These are phyloP conservation scores for Leishmania arabica DNA, from an alignment of 208 protist genomes.

Conservation along the genomic window DNA sequence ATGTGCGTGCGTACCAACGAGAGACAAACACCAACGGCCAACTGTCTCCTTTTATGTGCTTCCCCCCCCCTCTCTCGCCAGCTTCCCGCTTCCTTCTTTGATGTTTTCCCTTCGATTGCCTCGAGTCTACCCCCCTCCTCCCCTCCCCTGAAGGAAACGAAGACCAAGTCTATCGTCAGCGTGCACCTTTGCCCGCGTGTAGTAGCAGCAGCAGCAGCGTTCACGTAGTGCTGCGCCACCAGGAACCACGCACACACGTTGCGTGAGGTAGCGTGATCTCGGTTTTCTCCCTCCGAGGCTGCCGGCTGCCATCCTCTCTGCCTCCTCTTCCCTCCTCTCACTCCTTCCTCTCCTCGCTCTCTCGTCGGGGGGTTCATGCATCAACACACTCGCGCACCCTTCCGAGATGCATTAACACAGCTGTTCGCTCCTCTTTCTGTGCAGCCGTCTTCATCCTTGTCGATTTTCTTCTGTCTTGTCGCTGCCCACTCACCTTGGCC, in stretches of 20 bases:
- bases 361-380: not conserved
- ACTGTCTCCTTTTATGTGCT: no score
- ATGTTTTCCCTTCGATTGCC: not conserved
- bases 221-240: not conserved
- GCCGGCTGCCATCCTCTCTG: not conserved
- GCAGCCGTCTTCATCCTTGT: not conserved
- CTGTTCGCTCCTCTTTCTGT: not conserved
- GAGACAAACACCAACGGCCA: no score
- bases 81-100: not conserved
- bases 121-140: not conserved
- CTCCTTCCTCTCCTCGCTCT: not conserved
- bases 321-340: not conserved
- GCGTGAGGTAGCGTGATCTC: not conserved
- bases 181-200: not conserved
- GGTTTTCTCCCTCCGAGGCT: not conserved
- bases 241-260: not conserved
- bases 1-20: not conserved
- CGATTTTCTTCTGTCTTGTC: not conserved
- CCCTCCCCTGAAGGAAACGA: not conserved
- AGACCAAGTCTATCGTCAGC: not conserved
- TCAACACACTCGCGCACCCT: not conserved
- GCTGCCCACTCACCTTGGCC: not conserved
- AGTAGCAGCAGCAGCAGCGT: not conserved
- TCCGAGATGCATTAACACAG: no score
- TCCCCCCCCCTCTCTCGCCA: no score